These are phyloP conservation scores for Mucor circinelloides DNA, from an alignment of 371 early-diverging fungal species.

Conservation along the genomic window DNA sequence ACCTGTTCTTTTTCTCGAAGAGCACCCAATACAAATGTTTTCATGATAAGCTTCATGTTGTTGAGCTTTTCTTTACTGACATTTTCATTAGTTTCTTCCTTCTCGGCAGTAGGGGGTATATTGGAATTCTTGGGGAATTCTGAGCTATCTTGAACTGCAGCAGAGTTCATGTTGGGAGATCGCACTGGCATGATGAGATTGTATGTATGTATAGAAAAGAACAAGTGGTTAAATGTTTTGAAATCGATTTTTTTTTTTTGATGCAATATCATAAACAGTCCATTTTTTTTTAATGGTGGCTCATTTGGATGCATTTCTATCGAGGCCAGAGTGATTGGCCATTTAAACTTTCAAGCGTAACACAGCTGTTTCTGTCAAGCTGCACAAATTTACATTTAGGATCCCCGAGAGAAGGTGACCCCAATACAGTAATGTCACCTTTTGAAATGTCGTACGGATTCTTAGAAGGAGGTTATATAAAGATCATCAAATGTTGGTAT, in stretches of 20 bases:
- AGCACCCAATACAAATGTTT: slow-evolving; percentile 43
- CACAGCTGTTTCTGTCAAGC: not conserved
- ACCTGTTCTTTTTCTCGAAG: slow-evolving; percentile 52
- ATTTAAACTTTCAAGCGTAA: not conserved
- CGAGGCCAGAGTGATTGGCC: not conserved
- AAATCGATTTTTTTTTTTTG: not conserved
- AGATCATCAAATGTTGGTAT: not conserved
- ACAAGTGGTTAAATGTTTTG: not conserved
- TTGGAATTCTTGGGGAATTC: not conserved
- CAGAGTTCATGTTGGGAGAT: slow-evolving; percentile 11
- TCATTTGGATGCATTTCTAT: not conserved
- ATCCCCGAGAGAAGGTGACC: not conserved
- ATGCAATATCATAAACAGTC: not conserved
- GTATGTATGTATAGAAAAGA: not conserved
- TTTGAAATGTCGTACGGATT: not conserved
- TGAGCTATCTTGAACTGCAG: not conserved
- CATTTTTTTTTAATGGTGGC: not conserved
- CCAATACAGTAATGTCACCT: not conserved
- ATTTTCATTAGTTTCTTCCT: slow-evolving; percentile 31
- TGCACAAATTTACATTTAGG: not conserved
- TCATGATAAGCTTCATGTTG: slow-evolving; percentile 51
- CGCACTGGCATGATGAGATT: slow-evolving; percentile 8
- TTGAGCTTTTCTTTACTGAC: slow-evolving; percentile 37
- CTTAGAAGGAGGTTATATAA: not conserved
- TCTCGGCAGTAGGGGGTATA: not conserved